These are phyloP conservation scores for Zizania latifolia DNA, from an alignment of 176 grass and related monocot genomes.

Conservation along the genomic window DNA sequence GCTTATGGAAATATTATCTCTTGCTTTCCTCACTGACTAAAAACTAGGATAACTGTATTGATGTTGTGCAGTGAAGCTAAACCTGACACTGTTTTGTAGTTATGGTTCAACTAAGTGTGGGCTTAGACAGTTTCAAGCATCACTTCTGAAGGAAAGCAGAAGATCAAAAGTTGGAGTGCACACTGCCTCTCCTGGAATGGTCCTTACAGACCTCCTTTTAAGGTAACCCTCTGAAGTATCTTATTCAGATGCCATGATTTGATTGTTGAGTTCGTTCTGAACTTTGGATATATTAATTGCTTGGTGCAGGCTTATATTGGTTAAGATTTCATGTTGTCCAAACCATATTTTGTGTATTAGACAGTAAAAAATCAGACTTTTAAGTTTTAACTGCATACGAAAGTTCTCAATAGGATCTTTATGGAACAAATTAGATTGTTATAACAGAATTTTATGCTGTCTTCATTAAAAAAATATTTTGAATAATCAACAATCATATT, in stretches of 20 bases:
- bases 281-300: neutral
- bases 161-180: conserved; percentile 91
- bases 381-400: neutral
- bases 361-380: neutral
- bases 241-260: conserved; percentile 12
- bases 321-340: neutral
- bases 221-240: conserved; percentile 48
- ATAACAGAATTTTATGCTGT: neutral
- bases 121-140: conserved; percentile 79
- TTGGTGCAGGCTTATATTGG: neutral
- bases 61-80: conserved; percentile 14
- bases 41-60: conserved; percentile 21
- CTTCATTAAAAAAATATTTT: neutral
- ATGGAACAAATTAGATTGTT: neutral
- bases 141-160: conserved; percentile 88
- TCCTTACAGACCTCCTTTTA: conserved; percentile 89
- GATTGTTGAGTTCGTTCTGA: neutral
- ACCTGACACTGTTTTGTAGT: conserved; percentile 30
- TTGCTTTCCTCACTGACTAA: neutral
- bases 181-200: conserved; percentile 98
- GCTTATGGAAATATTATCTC: neutral
- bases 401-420: neutral
- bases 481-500: neutral
- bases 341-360: neutral
- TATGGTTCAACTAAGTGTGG: conserved; percentile 99